Conservation (phyloP, 257 asterid genomes). For the Anisodus acutangulus region DNA sequence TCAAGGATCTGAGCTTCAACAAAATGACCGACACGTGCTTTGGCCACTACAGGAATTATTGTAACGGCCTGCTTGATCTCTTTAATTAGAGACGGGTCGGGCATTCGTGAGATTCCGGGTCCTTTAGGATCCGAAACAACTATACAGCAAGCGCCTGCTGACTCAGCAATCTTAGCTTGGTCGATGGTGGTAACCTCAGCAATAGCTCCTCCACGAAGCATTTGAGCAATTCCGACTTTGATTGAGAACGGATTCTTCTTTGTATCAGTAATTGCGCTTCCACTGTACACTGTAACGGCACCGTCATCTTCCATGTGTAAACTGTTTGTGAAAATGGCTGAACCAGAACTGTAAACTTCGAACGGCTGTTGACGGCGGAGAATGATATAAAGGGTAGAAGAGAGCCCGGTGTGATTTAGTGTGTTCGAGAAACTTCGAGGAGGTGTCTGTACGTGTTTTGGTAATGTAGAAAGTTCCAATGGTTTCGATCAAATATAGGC, state of each 20-base stretch:
- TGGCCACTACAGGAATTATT: slow-evolving; percentile 73
- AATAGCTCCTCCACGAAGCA: slow-evolving; percentile 87
- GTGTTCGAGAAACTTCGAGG: slow-evolving; percentile 60
- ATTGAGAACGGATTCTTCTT: slow-evolving; percentile 68
- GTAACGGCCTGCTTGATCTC: slow-evolving; percentile 70
- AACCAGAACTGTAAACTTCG: background rate
- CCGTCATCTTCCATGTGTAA: slow-evolving; percentile 71
- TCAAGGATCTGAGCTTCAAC: slow-evolving; percentile 89
- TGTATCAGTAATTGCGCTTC: slow-evolving; percentile 64
- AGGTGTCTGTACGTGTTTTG: background rate
- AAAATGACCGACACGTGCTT: slow-evolving; percentile 79
- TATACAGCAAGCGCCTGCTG: slow-evolving; percentile 83
- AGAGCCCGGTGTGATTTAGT: slow-evolving; percentile 32
- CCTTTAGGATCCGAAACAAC: slow-evolving; percentile 56
- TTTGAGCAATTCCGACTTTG: slow-evolving; percentile 73
- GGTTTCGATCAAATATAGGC: slow-evolving; percentile 11
- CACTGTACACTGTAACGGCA: slow-evolving; percentile 76
- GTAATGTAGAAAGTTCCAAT: slow-evolving; percentile 47
- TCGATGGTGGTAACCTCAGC: slow-evolving; percentile 64
- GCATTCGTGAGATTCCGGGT: slow-evolving; percentile 76
- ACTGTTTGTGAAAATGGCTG: slow-evolving; percentile 39
- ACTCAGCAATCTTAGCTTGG: slow-evolving; percentile 84
- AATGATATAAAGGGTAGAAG: background rate
- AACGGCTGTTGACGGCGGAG: background rate
- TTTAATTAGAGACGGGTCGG: slow-evolving; percentile 73